Evolutionary conservation across 164 flowering plant genomes (phyloP).

Genomic region (Tinospora cordifolia): DNA sequence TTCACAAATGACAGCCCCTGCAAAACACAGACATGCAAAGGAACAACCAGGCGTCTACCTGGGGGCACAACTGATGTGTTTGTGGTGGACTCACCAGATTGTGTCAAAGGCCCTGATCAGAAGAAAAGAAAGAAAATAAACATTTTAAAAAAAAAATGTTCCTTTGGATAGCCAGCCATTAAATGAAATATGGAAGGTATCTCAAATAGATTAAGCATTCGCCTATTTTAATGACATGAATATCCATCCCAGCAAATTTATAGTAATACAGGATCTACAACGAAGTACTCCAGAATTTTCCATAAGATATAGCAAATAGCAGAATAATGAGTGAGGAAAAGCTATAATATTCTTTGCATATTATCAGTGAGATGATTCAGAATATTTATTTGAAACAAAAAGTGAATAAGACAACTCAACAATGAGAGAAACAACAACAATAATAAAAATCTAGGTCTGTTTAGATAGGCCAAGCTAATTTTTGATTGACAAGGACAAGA

Average conservation of each 20-base stretch:
- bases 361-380: not conserved
- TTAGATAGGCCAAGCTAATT: no score
- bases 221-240: not conserved
- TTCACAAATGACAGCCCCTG: slow-evolving; percentile 90
- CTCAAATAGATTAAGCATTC: not conserved
- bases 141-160: slow-evolving; percentile 1
- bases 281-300: not conserved
- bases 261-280: not conserved
- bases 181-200: not conserved
- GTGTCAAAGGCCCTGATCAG: slow-evolving; percentile 48
- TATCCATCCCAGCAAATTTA: not conserved
- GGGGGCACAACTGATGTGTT: slow-evolving; percentile 50
- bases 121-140: slow-evolving; percentile 20
- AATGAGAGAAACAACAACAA: not conserved
- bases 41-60: slow-evolving; percentile 86
- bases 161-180: not conserved
- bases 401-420: not conserved
- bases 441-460: no score
- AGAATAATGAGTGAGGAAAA: no score
- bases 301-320: not conserved
- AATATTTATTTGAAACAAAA: not conserved
- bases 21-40: slow-evolving; percentile 78
- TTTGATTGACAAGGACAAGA: no score
- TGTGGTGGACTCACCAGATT: slow-evolving; percentile 30
- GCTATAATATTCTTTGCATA: not conserved